A percentile compares a stretch with the other conserved stretches of the same genome.
Conservation (phyloP, 2,329 filamentous ascomycete species). For the Colletotrichum sp. region DNA sequence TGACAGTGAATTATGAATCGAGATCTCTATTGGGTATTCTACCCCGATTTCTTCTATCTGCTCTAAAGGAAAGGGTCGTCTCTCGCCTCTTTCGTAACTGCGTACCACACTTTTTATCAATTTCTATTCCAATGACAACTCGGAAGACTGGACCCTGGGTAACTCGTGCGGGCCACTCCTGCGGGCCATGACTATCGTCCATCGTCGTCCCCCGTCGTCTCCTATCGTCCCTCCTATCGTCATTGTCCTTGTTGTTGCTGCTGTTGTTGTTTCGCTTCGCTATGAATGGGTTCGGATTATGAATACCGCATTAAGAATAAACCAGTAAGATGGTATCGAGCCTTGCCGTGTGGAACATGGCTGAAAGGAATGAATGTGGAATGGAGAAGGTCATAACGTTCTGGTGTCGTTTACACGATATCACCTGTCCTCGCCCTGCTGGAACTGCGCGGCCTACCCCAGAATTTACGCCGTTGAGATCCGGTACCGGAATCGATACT, state of each 20-base stretch:
- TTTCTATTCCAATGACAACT: not conserved
- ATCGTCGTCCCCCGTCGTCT: not conserved
- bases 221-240: not conserved
- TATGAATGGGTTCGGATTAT: not conserved
- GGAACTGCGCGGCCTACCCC: constrained; percentile 11
- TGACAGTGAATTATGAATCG: not conserved
- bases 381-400: not conserved
- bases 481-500: constrained; percentile 8
- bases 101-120: not conserved
- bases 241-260: not conserved
- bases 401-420: not conserved
- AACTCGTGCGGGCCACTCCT: accelerated
- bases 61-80: not conserved
- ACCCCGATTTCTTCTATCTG: constrained; percentile 13
- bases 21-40: constrained; percentile 19
- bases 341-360: not conserved
- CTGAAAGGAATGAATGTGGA: not conserved
- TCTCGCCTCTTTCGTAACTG: not conserved
- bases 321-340: not conserved
- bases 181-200: not conserved
- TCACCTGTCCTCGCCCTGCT: not conserved
- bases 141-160: not conserved
- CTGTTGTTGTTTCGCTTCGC: not conserved
- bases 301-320: constrained; percentile 5
- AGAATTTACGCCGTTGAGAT: constrained; percentile 10